These are phyloP conservation scores for Xylaria cubensis DNA, from an alignment of 495 filamentous ascomycete genomes.

Conservation along the genomic window DNA sequence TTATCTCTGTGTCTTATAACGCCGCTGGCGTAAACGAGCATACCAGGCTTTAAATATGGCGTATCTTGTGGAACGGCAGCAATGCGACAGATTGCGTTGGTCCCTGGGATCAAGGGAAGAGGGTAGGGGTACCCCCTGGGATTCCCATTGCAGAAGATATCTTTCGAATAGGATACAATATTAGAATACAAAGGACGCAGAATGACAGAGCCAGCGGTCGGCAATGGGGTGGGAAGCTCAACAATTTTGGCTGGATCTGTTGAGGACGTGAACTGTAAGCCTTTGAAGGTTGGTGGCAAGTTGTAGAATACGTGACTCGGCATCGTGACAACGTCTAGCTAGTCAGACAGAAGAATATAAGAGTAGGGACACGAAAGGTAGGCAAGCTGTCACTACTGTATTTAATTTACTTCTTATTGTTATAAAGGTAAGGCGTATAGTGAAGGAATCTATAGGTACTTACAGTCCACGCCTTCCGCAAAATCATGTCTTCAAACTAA, in stretches of 20 bases:
- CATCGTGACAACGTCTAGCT: not conserved
- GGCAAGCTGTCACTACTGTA: not conserved
- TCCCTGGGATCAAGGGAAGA: conserved; percentile 33
- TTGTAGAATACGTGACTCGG: not conserved
- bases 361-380: not conserved
- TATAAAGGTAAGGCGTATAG: not conserved
- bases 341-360: not conserved
- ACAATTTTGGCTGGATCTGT: not conserved
- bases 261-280: not conserved
- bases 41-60: conserved; percentile 44
- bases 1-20: conserved; percentile 54
- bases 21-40: conserved; percentile 55
- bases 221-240: conserved; percentile 1
- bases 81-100: conserved; percentile 53
- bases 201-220: conserved; percentile 22
- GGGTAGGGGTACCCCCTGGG: conserved; percentile 30
- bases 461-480: not conserved
- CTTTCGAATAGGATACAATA: conserved; percentile 26
- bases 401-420: not conserved
- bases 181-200: conserved; percentile 28
- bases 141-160: conserved; percentile 30
- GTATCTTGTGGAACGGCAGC: conserved; percentile 54
- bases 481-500: not conserved
- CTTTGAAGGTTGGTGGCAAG: not conserved
- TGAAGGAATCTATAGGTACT: not conserved